Conservation (phyloP, 2,329 filamentous ascomycete genomes). For the Bipolaris sorokiniana region DNA sequence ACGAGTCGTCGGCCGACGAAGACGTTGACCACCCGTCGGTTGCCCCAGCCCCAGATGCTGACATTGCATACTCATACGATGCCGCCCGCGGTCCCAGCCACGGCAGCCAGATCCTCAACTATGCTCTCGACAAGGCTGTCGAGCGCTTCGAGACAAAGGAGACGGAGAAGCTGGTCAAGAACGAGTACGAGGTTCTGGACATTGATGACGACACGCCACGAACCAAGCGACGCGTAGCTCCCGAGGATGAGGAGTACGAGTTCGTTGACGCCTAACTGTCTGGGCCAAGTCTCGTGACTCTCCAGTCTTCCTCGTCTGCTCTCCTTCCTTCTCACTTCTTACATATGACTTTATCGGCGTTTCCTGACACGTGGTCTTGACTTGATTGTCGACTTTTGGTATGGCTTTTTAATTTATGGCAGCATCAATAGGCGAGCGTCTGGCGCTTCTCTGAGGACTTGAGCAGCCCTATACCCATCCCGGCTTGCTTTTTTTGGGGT, state of each 20-base stretch:
- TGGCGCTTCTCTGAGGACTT: conserved; percentile 52
- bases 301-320: conserved; percentile 8
- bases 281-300: conserved; percentile 6
- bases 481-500: conserved; percentile 33
- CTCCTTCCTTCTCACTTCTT: conserved; percentile 24
- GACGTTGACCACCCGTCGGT: conserved; percentile 53
- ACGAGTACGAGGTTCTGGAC: conserved; percentile 64
- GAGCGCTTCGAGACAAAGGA: conserved; percentile 65
- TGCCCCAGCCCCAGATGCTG: conserved; percentile 56
- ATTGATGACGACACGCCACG: conserved; percentile 39
- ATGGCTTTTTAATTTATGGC: conserved; percentile 41
- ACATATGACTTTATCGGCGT: conserved; percentile 35
- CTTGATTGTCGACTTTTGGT: conserved; percentile 24
- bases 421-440: conserved; percentile 52
- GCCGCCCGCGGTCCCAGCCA: conserved; percentile 56
- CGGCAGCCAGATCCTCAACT: conserved; percentile 64
- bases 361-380: conserved; percentile 23
- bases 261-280: conserved; percentile 44
- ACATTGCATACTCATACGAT: conserved; percentile 63
- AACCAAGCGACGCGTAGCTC: conserved; percentile 40
- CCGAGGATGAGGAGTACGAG: conserved; percentile 52
- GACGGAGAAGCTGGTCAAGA: conserved; percentile 65
- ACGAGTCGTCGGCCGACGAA: conserved; percentile 53
- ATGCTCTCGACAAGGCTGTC: conserved; percentile 63
- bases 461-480: conserved; percentile 47